These are phyloP conservation scores for Puccinia hordei DNA, from an alignment of 1,284 basidiomycete species.

Conservation along the genomic window DNA sequence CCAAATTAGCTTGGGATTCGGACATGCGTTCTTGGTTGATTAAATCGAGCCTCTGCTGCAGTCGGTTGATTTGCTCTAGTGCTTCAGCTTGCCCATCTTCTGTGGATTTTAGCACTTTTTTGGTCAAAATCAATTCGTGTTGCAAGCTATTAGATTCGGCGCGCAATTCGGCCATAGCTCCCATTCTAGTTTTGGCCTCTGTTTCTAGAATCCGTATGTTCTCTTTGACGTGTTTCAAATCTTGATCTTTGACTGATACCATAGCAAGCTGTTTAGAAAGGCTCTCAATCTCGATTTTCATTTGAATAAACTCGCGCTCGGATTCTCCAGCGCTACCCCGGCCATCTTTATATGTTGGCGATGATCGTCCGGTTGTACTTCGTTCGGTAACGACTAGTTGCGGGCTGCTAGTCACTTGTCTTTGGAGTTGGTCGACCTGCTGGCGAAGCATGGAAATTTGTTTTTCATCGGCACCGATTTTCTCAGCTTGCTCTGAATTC, in stretches of 20 bases:
- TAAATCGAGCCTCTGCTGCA: neutral
- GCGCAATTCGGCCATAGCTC: constrained; percentile 21
- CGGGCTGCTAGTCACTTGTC: neutral
- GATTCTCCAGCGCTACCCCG: neutral
- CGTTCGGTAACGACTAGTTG: neutral
- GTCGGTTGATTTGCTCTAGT: neutral
- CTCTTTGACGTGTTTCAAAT: constrained; percentile 13
- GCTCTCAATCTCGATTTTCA: constrained; percentile 25
- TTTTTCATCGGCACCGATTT: neutral
- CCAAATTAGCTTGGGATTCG: constrained; percentile 8
- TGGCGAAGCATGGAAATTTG: neutral
- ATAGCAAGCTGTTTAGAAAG: constrained; percentile 7
- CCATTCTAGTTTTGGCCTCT: constrained; percentile 17
- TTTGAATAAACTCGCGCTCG: neutral
- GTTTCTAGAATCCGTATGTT: constrained; percentile 21
- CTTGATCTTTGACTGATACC: constrained; percentile 14
- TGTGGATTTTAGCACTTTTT: neutral
- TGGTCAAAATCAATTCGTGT: constrained; percentile 14
- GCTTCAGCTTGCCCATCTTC: neutral
- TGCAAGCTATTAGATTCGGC: constrained; percentile 12
- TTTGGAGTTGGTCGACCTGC: neutral
- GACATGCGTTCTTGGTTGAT: neutral
- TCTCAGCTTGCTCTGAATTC: neutral
- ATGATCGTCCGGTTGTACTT: neutral
- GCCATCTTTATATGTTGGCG: neutral